Evolutionary conservation across 108 stramenopile genomes (phyloP).

Genomic region (Fragilaria crotonensis): DNA sequence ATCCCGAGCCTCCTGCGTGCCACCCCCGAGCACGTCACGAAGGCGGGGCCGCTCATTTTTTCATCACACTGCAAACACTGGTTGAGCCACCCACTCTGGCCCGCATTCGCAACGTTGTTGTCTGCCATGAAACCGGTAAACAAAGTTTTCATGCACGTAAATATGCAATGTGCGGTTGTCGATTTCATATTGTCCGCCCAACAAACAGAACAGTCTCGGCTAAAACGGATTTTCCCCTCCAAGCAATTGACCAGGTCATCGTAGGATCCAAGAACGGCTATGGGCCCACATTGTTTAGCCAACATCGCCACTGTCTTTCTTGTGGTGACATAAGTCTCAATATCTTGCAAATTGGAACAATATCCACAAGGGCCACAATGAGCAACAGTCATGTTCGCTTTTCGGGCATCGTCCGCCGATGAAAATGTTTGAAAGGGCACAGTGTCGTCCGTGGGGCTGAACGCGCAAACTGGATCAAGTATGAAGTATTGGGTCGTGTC

Average conservation of each 20-base stretch:
- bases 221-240: constrained; percentile 32
- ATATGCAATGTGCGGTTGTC: constrained; percentile 11
- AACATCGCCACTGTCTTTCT: constrained; percentile 23
- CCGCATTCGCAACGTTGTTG: constrained; percentile 22
- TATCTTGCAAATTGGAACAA: constrained; percentile 35
- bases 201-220: constrained; percentile 19
- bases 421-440: constrained; percentile 14
- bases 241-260: constrained; percentile 19
- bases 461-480: constrained; percentile 17
- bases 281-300: constrained; percentile 19
- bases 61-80: constrained; percentile 36
- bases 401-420: not conserved
- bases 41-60: constrained; percentile 28
- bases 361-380: constrained; percentile 41
- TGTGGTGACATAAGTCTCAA: constrained; percentile 23
- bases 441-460: constrained; percentile 11
- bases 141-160: constrained; percentile 21
- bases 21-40: constrained; percentile 30
- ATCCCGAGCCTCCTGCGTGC: constrained; percentile 34
- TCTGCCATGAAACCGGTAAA: constrained; percentile 11
- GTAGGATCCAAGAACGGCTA: constrained; percentile 16
- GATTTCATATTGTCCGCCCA: constrained; percentile 39
- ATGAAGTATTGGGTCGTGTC: constrained; percentile 18
- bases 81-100: constrained; percentile 18
- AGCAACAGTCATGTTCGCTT: constrained; percentile 9